Conservation (phyloP, 345 rosid species). For the Hibiscus trionum region DNA sequence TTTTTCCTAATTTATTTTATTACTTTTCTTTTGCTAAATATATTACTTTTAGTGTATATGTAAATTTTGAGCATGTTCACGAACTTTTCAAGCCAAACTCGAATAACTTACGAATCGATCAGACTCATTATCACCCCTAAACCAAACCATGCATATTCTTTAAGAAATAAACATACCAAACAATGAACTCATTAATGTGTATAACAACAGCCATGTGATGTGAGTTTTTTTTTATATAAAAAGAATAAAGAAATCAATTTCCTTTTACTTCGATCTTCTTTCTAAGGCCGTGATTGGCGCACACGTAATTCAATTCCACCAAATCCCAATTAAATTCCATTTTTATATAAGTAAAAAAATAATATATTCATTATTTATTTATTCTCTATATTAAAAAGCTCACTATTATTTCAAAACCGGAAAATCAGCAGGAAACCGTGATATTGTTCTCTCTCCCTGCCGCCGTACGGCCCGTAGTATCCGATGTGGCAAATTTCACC, state of each 20-base stretch:
- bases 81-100: too few species aligned
- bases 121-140: too few species aligned
- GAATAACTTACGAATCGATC: too few species aligned
- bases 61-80: too few species aligned
- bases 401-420: constrained; percentile 19
- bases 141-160: neutral
- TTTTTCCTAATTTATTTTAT: too few species aligned
- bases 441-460: constrained; percentile 15
- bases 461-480: neutral
- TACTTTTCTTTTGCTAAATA: too few species aligned
- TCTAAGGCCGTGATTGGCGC: constrained; percentile 61
- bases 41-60: too few species aligned
- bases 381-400: neutral
- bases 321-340: too few species aligned
- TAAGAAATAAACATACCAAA: neutral
- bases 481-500: constrained; percentile 11
- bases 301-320: neutral
- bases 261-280: neutral
- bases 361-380: neutral
- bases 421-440: constrained; percentile 40
- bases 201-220: neutral
- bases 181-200: neutral
- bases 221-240: too few species aligned
- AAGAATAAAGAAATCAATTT: neutral
- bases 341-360: too few species aligned